Evolutionary conservation across 78 protist species (phyloP), one percentile per base, ranked within the genome.

Genomic region (Mantamonas sphyraenae): DNA sequence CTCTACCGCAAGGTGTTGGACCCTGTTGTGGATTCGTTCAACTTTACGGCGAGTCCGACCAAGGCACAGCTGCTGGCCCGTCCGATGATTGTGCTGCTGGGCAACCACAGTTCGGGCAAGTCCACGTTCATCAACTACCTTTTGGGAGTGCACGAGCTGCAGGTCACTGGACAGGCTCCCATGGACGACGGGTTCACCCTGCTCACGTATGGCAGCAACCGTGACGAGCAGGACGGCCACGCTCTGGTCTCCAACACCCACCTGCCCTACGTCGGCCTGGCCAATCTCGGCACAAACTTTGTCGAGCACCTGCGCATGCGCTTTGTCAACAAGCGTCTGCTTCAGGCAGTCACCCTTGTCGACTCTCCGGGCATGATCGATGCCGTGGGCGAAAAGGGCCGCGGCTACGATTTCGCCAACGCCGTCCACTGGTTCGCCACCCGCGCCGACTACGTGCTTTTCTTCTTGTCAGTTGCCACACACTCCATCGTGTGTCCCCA

Each of bases 21-120:
- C n/a, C n/a, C n/a, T n/a, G n/a, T n/a, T n/a, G n/a, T n/a, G n/a
- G n/a, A n/a, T n/a, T n/a, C n/a, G n/a, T n/a, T n/a, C n/a, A n/a
- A n/a, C n/a, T n/a, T n/a, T n/a, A n/a, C n/a, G n/a, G n/a, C n/a
- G n/a, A n/a, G n/a, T n/a, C n/a, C n/a, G n/a, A n/a, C n/a, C n/a
- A n/a, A n/a, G n/a, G n/a, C n/a, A n/a, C n/a, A n/a, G n/a, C n/a
- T n/a, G n/a, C n/a, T n/a, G n/a, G n/a, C n/a, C n/a, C n/a, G n/a
- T n/a, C 76, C 76, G 9, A 38, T 56, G 33, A 76, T 77, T 20
- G 56, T 77, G 24, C 61, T 77, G 35, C 66, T 77, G 19, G 83
- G 83, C 14, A 71, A 77, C 43, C 78, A 71, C 57, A 45, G 65
- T 8, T 30, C 74, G 20, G 83, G 83, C 45, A 77, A 77, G 76